These are phyloP conservation scores for Oryza longistaminata DNA, from an alignment of 176 grass and related monocot species.

Conservation along the genomic window DNA sequence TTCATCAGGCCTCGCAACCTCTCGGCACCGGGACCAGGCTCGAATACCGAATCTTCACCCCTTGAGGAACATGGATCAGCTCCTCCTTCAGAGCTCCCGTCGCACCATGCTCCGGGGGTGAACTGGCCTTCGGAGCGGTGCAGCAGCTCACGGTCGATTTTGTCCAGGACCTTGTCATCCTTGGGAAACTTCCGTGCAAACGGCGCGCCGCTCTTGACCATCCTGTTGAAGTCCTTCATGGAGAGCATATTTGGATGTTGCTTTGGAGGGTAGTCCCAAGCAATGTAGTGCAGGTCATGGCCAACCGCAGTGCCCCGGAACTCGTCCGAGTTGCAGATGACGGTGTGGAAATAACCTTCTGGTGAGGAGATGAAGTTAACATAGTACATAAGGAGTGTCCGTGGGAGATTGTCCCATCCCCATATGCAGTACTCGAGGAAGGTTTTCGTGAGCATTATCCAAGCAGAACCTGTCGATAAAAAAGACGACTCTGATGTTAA, in stretches of 20 bases:
- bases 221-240: conserved; percentile 68
- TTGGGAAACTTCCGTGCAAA: conserved; percentile 92
- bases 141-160: conserved; percentile 76
- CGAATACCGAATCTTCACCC: conserved; percentile 58
- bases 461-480: conserved; percentile 69
- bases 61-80: conserved; percentile 61
- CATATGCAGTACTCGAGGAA: conserved; percentile 90
- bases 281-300: conserved; percentile 86
- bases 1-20: conserved; percentile 71
- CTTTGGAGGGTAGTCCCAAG: conserved; percentile 89
- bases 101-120: conserved; percentile 84
- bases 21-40: conserved; percentile 64
- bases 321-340: conserved; percentile 76
- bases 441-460: conserved; percentile 78
- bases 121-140: conserved; percentile 59
- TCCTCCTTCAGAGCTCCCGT: conserved; percentile 48
- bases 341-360: conserved; percentile 94
- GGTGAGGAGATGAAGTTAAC: conserved; percentile 90
- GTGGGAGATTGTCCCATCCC: conserved; percentile 89
- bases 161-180: conserved; percentile 78
- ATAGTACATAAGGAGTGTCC: conserved; percentile 85
- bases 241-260: conserved; percentile 78
- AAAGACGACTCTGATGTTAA: background rate
- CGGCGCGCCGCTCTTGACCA: conserved; percentile 72
- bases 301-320: conserved; percentile 65